Percentiles rank a stretch among this genome's conserved stretches.
Conservation (phyloP, 2,329 filamentous ascomycete genomes). For the Colletotrichum tofieldiae region DNA sequence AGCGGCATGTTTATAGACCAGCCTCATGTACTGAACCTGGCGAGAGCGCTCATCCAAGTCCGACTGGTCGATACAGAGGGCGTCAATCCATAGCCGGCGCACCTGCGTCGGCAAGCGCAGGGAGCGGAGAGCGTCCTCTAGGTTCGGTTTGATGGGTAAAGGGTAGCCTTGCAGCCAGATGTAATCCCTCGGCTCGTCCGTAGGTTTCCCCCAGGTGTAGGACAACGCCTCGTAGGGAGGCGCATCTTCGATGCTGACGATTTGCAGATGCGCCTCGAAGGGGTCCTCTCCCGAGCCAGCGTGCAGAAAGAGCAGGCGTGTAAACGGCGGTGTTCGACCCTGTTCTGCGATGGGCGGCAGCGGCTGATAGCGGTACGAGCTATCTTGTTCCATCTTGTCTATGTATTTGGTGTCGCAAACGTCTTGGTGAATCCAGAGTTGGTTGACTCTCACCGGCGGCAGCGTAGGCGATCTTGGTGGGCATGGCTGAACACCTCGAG, state of each 20-base stretch:
- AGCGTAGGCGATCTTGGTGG: neutral
- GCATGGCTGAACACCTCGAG: neutral
- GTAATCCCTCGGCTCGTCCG: conserved; percentile 34
- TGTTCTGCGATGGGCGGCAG: conserved; percentile 33
- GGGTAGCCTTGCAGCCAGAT: conserved; percentile 32
- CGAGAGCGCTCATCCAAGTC: conserved; percentile 34
- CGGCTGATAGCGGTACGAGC: conserved; percentile 33
- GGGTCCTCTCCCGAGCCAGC: conserved; percentile 40
- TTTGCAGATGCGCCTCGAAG: conserved; percentile 31
- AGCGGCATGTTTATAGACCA: conserved; percentile 34
- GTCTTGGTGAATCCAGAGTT: neutral
- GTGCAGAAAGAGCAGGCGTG: conserved; percentile 35
- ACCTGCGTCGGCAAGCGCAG: conserved; percentile 24
- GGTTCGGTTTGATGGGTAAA: conserved; percentile 33
- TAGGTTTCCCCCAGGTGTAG: conserved; percentile 41
- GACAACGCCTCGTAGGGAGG: conserved; percentile 43
- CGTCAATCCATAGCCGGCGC: conserved; percentile 47
- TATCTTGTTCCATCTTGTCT: conserved; percentile 7
- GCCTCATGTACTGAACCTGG: conserved; percentile 38
- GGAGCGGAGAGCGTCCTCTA: conserved; percentile 33
- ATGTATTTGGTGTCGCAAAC: neutral
- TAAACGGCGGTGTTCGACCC: conserved; percentile 35
- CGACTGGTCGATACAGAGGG: conserved; percentile 47
- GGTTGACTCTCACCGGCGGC: neutral
- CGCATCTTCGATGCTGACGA: conserved; percentile 35